These are phyloP conservation scores for Ascochyta koolunga DNA, from an alignment of 2,329 filamentous ascomycete species.

Conservation along the genomic window DNA sequence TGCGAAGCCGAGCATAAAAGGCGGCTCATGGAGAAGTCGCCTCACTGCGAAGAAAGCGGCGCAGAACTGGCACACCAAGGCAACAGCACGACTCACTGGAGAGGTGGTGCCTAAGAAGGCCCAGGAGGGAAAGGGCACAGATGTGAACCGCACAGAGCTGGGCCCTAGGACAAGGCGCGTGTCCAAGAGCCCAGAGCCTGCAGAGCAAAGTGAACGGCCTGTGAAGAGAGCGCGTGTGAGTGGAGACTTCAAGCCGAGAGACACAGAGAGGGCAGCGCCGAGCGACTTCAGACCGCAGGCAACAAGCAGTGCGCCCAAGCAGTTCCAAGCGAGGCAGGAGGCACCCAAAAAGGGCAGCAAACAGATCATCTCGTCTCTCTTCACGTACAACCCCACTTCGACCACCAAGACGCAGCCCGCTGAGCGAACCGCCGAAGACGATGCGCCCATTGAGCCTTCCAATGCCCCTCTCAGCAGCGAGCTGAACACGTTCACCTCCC, in stretches of 20 bases:
- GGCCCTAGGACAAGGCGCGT: conserved; percentile 30
- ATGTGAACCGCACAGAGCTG: conserved; percentile 40
- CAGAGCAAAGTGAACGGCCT: conserved; percentile 28
- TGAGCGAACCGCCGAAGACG: conserved; percentile 34
- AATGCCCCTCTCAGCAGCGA: conserved; percentile 89
- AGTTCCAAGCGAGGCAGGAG: conserved; percentile 44
- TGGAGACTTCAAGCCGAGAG: conserved; percentile 47
- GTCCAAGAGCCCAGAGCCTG: conserved; percentile 25
- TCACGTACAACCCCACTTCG: conserved; percentile 83
- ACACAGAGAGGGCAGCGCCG: conserved; percentile 23
- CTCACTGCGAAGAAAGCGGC: conserved; percentile 76
- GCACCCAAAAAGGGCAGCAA: conserved; percentile 51
- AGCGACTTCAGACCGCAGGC: conserved; percentile 40
- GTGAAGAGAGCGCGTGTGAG: conserved; percentile 45
- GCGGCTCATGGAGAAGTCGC: conserved; percentile 91
- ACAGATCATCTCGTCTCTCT: conserved; percentile 86
- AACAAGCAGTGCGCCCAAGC: conserved; percentile 32
- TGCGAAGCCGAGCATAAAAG: conserved; percentile 72
- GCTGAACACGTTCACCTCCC: conserved; percentile 81
- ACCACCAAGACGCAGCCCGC: conserved; percentile 60
- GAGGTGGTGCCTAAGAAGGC: conserved; percentile 31
- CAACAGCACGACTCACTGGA: conserved; percentile 40
- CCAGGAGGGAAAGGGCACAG: conserved; percentile 28
- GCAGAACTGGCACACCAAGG: conserved; percentile 58
- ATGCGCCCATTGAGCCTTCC: conserved; percentile 70